Conservation (phyloP, 2,329 filamentous ascomycete species). For the Lachnum nothofagi region DNA sequence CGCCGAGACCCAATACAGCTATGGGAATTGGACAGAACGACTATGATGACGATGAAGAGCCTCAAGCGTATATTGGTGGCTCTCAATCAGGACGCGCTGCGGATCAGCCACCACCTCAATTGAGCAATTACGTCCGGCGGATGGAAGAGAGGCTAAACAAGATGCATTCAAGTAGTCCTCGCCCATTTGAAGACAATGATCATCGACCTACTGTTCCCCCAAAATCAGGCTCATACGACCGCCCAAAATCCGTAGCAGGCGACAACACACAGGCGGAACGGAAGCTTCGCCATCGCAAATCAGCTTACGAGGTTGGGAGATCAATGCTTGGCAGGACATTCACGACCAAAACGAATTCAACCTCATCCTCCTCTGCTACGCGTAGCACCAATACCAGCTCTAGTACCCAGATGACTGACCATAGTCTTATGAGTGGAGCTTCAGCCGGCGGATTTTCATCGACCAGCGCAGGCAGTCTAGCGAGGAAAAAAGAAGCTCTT, state of each 20-base stretch:
- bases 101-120: constrained; percentile 58
- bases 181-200: constrained; percentile 17
- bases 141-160: constrained; percentile 74
- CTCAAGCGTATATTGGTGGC: constrained; percentile 15
- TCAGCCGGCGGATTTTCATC: constrained; percentile 90
- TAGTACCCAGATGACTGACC: constrained; percentile 71
- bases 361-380: constrained; percentile 68
- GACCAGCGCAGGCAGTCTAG: constrained; percentile 90
- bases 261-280: constrained; percentile 36
- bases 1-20: constrained; percentile 63
- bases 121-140: constrained; percentile 81
- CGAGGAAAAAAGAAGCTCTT: constrained; percentile 57
- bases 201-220: constrained; percentile 35
- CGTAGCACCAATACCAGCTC: constrained; percentile 62
- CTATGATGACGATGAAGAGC: constrained; percentile 45
- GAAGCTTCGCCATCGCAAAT: constrained; percentile 61
- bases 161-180: constrained; percentile 26
- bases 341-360: constrained; percentile 82
- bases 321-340: constrained; percentile 70
- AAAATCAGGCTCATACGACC: constrained; percentile 45
- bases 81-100: constrained; percentile 36
- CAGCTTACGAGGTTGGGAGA: constrained; percentile 70
- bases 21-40: constrained; percentile 58
- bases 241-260: constrained; percentile 54
- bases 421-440: constrained; percentile 87